Evolutionary conservation across 2,329 filamentous ascomycete species (phyloP).

Genomic region (Shiraia sp.): DNA sequence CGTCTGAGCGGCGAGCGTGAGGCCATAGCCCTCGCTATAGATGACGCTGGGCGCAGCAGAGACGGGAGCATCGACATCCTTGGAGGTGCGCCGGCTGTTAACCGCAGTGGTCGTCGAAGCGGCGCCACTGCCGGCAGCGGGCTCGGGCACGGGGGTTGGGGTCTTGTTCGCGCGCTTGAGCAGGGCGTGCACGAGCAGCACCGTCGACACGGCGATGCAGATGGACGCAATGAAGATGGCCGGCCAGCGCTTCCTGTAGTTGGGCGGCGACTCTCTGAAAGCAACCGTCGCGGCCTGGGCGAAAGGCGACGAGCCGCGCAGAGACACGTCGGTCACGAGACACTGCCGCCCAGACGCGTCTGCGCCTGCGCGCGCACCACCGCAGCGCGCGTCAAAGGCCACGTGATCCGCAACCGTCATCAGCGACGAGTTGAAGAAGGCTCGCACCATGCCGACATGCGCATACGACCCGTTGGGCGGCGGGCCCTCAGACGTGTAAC

Average conservation of each 20-base stretch:
- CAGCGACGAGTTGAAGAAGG: slow-evolving; percentile 52
- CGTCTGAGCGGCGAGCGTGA: slow-evolving; percentile 4
- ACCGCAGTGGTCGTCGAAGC: too few relatives aligned
- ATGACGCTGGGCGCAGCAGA: slow-evolving; percentile 2
- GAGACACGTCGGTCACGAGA: slow-evolving; percentile 27
- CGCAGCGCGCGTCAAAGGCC: slow-evolving; percentile 35
- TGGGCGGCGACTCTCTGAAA: slow-evolving; percentile 23
- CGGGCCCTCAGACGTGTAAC: slow-evolving; percentile 48
- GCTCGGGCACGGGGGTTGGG: too few relatives aligned
- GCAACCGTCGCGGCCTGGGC: slow-evolving; percentile 9
- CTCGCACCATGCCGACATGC: slow-evolving; percentile 46
- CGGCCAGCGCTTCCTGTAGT: slow-evolving; percentile 13
- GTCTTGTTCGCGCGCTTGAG: slow-evolving; percentile 13
- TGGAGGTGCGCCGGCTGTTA: slow-evolving; percentile 10
- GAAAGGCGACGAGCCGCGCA: slow-evolving; percentile 26
- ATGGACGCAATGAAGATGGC: slow-evolving; percentile 19
- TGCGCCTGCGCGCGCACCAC: too few relatives aligned
- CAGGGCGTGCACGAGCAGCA: slow-evolving; percentile 19
- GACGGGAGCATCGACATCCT: background rate
- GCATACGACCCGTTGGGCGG: slow-evolving; percentile 43
- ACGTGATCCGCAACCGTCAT: slow-evolving; percentile 32
- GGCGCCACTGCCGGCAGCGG: too few relatives aligned
- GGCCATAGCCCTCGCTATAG: slow-evolving; percentile 4
- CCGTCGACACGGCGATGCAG: slow-evolving; percentile 14
- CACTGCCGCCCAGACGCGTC: slow-evolving; percentile 42